Evolutionary conservation across 2,329 filamentous ascomycete genomes (phyloP), one percentile per base, ranked within the genome.

Genomic region (Fusarium sp.): DNA sequence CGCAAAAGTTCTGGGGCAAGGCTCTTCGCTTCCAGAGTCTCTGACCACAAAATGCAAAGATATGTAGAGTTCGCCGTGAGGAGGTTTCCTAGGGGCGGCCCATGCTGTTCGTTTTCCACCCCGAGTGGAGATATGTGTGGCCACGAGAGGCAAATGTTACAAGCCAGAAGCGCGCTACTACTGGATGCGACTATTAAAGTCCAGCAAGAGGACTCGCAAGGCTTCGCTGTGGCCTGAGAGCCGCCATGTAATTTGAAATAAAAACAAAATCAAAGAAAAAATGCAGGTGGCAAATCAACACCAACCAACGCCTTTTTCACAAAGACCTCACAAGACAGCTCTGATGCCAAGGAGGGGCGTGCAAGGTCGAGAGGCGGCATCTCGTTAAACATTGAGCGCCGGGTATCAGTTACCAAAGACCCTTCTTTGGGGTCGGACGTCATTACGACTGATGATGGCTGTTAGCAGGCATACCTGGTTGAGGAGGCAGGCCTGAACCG

Each of bases 401-500:
- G 84, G 85, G 85, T 87, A 88, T 88, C 82, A 83, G 80, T 79
- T 78, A 78, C 76, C 72, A 70, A 71, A 71, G 62, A 57, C 60
- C 44, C 43, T 65, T 63, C 55, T 68, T 71, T 57, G 57, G 56
- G 28, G 46, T 53, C 51, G 54, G 62, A 66, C 65, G 68, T 69
- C 59, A 74, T 83, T 83, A 93, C 80, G 91, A 89, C 81, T 92
- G 91, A 79, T 94, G 92, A 70, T 92, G 91, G 74, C 92, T 90
- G 81, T 93, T 92, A 74, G 93, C 91, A 58, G 91, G 90, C 86
- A 96, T 92, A 73, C 91, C 89, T 67, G 87, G 85, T 77, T 92
- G 90, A 53, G 91, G 86, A 52, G 91, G 91, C 89, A 96, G 93
- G 50, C 88, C 89, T 74, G 94, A 94, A 74, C 90, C 91, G 74